Evolutionary conservation across 352 stramenopile species (phyloP).

Genomic region (Pythium aquatile): DNA sequence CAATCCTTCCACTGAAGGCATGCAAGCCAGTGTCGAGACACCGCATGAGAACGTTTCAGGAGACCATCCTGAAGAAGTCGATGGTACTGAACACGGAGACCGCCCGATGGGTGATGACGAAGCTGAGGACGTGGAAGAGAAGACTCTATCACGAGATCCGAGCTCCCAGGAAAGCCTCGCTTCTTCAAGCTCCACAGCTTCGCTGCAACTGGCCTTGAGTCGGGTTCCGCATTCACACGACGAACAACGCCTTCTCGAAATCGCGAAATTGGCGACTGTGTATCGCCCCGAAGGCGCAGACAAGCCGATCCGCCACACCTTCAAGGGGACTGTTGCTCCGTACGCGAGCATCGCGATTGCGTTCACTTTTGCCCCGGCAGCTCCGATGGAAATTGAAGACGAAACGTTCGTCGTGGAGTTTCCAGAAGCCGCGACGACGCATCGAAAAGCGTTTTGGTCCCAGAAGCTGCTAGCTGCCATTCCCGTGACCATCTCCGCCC

Average conservation of each 20-base stretch:
- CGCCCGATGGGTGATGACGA: not conserved
- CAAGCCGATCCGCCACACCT: conserved; percentile 40
- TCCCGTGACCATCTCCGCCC: conserved; percentile 24
- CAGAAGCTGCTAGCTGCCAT: conserved; percentile 14
- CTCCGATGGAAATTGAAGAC: conserved; percentile 36
- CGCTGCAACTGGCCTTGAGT: not conserved
- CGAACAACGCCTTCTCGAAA: conserved; percentile 35
- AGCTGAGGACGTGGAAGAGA: not conserved
- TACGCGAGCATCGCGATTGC: conserved; percentile 46
- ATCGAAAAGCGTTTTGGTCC: conserved; percentile 16
- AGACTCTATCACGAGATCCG: not conserved
- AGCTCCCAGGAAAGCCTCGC: not conserved
- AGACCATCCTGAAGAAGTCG: not conserved
- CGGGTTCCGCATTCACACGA: conserved; percentile 25
- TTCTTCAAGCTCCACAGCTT: not conserved
- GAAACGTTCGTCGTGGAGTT: conserved; percentile 45
- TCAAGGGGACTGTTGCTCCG: conserved; percentile 39
- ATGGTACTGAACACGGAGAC: not conserved
- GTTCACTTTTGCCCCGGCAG: conserved; percentile 62
- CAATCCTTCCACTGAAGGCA: not conserved
- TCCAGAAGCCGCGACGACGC: conserved; percentile 11
- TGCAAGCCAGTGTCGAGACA: not conserved
- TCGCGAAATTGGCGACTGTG: conserved; percentile 28
- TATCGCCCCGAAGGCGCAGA: conserved; percentile 45
- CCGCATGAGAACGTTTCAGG: not conserved